Evolutionary conservation across 371 early-diverging fungal genomes (phyloP).

Genomic region (Circinella umbellata): DNA sequence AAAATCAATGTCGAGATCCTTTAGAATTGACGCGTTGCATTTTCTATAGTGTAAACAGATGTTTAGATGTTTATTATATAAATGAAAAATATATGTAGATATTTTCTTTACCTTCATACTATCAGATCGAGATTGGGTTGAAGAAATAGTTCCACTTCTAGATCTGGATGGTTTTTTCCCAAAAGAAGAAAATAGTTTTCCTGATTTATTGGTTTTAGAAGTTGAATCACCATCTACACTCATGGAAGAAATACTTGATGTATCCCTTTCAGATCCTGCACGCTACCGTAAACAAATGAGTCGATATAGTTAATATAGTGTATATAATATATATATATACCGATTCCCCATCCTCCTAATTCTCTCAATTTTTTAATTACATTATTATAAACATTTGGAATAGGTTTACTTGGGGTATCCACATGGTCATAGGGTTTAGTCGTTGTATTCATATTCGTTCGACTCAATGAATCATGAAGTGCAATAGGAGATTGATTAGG

Average conservation of each 20-base stretch:
- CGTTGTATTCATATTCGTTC: conserved; percentile 12
- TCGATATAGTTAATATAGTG: too few species aligned
- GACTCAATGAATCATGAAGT: conserved; percentile 19
- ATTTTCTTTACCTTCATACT: conserved; percentile 33
- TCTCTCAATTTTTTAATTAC: background rate
- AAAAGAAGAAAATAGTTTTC: conserved; percentile 30
- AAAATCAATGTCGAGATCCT: conserved; percentile 18
- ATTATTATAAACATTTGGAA: conserved; percentile 7
- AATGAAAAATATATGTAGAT: too few species aligned
- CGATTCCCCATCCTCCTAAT: too few species aligned
- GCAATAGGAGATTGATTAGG: conserved; percentile 34
- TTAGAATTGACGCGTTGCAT: background rate
- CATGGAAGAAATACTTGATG: conserved; percentile 18
- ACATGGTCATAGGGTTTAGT: conserved; percentile 41
- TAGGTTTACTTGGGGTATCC: conserved; percentile 42
- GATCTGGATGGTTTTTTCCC: conserved; percentile 32
- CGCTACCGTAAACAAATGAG: background rate
- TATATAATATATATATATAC: background rate
- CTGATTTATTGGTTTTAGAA: conserved; percentile 3
- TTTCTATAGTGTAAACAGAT: too few species aligned
- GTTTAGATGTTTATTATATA: too few species aligned
- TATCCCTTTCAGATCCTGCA: conserved; percentile 7
- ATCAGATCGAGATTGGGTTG: conserved; percentile 21
- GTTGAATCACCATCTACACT: conserved; percentile 11
- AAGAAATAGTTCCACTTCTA: conserved; percentile 20